A percentile compares a stretch with the other conserved stretches of the same genome.
Evolutionary conservation across 129 eudicot species (phyloP).

Genomic region (Daucus carota): DH1_v3.0 NC_030389.2:38634501-38635000

Average conservation of each 20-base stretch:
- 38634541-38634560: conserved; percentile 49
- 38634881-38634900: neutral
- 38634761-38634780: conserved; percentile 13
- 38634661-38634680: conserved; percentile 15
- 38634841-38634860: conserved; percentile 8
- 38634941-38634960: conserved; percentile 27
- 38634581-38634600: conserved; percentile 32
- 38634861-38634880: conserved; percentile 20
- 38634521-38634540: conserved; percentile 51
- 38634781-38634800: conserved; percentile 5
- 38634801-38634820: conserved; percentile 6
- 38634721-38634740: neutral
- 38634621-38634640: conserved; percentile 14
- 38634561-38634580: conserved; percentile 32
- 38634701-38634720: conserved; percentile 18
- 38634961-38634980: conserved; percentile 17
- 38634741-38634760: neutral
- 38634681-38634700: conserved; percentile 23
- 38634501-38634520: conserved; percentile 23
- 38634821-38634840: conserved; percentile 20
- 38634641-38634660: conserved; percentile 3
- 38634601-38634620: conserved; percentile 17
- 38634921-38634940: conserved; percentile 20
- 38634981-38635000: neutral
- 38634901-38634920: neutral